Evolutionary conservation across 2,329 filamentous ascomycete genomes (phyloP).

Genomic region (Stagonosporopsis vannaccii): DNA sequence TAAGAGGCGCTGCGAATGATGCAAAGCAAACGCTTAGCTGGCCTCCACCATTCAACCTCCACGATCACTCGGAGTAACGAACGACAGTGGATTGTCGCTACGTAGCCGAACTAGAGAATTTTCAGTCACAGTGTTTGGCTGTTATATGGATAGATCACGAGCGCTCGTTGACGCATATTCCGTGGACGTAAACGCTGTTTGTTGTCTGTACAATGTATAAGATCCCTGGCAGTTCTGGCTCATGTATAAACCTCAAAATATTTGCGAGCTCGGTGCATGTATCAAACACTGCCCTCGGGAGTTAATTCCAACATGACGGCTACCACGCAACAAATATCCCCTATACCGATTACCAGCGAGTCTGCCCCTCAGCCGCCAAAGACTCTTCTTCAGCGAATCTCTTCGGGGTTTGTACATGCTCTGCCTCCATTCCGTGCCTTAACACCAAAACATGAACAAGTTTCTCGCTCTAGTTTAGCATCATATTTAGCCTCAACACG

Average conservation of each 20-base stretch:
- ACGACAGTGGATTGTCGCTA: background rate
- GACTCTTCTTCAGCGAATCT: conserved; percentile 26
- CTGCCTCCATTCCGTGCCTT: conserved; percentile 15
- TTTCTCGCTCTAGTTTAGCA: conserved; percentile 7
- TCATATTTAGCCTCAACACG: background rate
- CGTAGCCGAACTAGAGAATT: background rate
- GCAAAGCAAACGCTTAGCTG: background rate
- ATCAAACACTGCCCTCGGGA: background rate
- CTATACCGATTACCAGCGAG: background rate
- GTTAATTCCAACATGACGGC: conserved; percentile 1
- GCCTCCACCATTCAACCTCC: background rate
- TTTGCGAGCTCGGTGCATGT: background rate
- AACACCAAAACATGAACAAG: background rate
- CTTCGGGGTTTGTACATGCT: conserved; percentile 20
- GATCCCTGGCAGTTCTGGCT: background rate
- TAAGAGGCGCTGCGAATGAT: background rate
- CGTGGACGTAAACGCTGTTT: background rate
- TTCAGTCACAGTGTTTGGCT: background rate
- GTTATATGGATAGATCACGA: background rate
- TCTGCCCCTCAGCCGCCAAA: conserved; percentile 17
- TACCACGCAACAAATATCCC: background rate
- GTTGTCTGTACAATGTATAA: background rate
- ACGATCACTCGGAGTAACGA: background rate
- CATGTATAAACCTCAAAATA: background rate
- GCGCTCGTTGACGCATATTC: conserved; percentile 1